phyloP scores from a whole-genome alignment of 140 eudicot species.

The Bidens hawaiensis region DNA sequence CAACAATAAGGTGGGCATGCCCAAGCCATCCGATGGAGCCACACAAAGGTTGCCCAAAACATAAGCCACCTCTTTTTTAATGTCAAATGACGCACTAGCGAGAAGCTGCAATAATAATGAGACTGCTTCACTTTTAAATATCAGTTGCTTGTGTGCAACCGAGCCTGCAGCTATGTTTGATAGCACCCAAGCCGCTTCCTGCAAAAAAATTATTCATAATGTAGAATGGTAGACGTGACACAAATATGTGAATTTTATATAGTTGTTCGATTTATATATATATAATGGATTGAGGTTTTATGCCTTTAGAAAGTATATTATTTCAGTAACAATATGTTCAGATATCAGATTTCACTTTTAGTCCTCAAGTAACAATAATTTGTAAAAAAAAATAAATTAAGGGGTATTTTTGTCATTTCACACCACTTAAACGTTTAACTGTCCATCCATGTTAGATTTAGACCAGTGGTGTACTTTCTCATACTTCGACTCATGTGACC shows the following conservation, averaged over 20 bases:
- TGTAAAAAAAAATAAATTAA: neutral
- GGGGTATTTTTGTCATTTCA: neutral
- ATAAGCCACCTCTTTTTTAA: constrained; percentile 85
- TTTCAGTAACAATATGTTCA: neutral
- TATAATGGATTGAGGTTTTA: no score
- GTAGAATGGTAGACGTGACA: neutral
- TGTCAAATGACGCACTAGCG: constrained; percentile 60
- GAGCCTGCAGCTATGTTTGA: constrained; percentile 97
- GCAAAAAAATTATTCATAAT: neutral
- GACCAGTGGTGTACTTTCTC: no score
- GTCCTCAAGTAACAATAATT: no score
- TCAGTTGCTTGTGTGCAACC: constrained; percentile 66
- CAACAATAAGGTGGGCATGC: constrained; percentile 57
- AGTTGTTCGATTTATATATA: no score
- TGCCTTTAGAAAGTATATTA: neutral
- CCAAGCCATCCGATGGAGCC: constrained; percentile 63
- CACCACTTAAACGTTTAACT: no score
- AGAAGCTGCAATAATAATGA: constrained; percentile 53
- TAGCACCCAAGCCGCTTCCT: constrained; percentile 98
- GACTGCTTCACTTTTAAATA: constrained; percentile 74
- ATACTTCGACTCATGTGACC: neutral
- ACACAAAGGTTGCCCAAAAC: constrained; percentile 94
- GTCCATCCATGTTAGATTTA: no score
- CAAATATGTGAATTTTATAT: neutral
- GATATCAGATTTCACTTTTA: no score